Percentiles rank a stretch among this genome's conserved stretches.
phyloP scores from a whole-genome alignment of 2,329 filamentous ascomycete genomes.

The Penicillium fuscoglaucum region DNA sequence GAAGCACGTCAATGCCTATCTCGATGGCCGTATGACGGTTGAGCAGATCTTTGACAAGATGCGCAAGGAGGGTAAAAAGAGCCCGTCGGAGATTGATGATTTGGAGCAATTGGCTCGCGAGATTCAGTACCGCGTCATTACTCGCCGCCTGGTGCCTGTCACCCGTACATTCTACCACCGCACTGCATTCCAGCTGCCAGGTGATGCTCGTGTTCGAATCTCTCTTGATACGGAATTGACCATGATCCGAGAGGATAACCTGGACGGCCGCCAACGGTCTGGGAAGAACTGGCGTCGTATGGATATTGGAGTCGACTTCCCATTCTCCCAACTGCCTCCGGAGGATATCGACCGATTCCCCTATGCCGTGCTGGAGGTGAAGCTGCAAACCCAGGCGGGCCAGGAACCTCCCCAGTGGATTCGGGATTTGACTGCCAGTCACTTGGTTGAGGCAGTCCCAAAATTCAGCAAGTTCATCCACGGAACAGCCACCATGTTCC shows the following conservation, averaged over 20 bases:
- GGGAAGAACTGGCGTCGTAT: conserved; percentile 94
- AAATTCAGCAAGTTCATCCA: conserved; percentile 99
- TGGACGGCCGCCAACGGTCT: conserved; percentile 72
- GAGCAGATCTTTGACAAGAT: conserved; percentile 94
- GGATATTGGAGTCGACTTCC: conserved; percentile 96
- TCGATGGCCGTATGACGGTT: conserved; percentile 80
- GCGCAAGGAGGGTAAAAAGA: conserved; percentile 91
- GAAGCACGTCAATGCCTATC: conserved; percentile 92
- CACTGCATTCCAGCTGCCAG: conserved; percentile 94
- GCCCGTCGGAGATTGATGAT: conserved; percentile 82
- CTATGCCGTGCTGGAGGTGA: conserved; percentile 94
- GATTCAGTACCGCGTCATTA: conserved; percentile 89
- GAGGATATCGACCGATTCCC: conserved; percentile 89
- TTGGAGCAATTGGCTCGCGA: conserved; percentile 87
- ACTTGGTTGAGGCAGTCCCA: conserved; percentile 96
- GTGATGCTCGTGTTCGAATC: conserved; percentile 92
- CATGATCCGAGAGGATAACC: conserved; percentile 92
- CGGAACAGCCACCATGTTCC: conserved; percentile 84
- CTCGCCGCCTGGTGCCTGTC: conserved; percentile 82
- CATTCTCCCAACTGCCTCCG: conserved; percentile 82
- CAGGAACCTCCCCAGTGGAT: conserved; percentile 98
- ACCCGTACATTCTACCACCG: conserved; percentile 97
- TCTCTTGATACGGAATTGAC: conserved; percentile 95
- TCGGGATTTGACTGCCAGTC: conserved; percentile 84
- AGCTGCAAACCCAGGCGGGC: conserved; percentile 92